These are phyloP conservation scores for Cornus controversa DNA, from an alignment of 148 eudicot genomes.

Conservation along the genomic window DNA sequence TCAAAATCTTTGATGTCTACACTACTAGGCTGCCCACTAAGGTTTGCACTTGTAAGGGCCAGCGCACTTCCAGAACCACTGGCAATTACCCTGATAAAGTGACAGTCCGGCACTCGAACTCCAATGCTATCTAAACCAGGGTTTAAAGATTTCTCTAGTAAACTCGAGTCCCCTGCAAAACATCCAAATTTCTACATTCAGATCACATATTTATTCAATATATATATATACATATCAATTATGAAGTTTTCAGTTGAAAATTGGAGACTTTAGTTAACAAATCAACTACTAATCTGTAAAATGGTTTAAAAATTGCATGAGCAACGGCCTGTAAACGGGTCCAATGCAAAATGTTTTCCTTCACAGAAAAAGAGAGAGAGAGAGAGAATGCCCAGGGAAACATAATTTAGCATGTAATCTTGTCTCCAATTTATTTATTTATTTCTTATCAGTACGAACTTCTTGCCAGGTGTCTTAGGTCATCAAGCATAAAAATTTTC, in stretches of 20 bases:
- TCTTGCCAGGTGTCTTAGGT: background rate
- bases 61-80: conserved; percentile 76
- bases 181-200: background rate
- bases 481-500: background rate
- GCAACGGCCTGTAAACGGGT: background rate
- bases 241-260: background rate
- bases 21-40: conserved; percentile 89
- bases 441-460: background rate
- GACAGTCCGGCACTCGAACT: conserved; percentile 76
- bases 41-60: conserved; percentile 95
- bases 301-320: background rate
- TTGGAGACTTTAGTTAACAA: background rate
- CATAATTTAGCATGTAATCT: background rate
- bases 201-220: background rate
- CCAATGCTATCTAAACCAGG: conserved; percentile 78
- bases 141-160: conserved; percentile 81
- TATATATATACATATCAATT: background rate
- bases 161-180: conserved; percentile 74
- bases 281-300: background rate
- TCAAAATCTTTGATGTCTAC: conserved; percentile 70
- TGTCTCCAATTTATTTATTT: background rate
- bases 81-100: conserved; percentile 69
- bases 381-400: background rate
- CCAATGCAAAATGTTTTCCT: background rate
- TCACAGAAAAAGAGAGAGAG: too few relatives aligned